Evolutionary conservation across 2,329 filamentous ascomycete genomes (phyloP).

Genomic region (Botrytis galanthina): DNA sequence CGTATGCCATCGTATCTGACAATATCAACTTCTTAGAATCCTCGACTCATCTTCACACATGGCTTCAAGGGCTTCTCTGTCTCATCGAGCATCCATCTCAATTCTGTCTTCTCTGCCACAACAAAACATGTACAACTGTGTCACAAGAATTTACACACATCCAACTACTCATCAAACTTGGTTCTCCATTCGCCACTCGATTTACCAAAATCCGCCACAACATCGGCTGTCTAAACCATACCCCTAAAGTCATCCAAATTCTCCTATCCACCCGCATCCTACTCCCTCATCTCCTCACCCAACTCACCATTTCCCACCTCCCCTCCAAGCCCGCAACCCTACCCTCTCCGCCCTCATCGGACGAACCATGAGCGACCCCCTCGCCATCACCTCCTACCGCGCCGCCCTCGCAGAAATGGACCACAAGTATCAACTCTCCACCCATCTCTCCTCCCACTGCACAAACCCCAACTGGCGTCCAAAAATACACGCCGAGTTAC

Average conservation of each 20-base stretch:
- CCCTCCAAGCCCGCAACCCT: background rate
- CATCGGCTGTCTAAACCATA: background rate
- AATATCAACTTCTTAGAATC: background rate
- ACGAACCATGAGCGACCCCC: background rate
- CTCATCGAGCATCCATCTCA: background rate
- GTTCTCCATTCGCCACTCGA: background rate
- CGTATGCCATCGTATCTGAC: background rate
- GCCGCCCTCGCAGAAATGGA: slow-evolving; percentile 69
- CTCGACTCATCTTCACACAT: background rate
- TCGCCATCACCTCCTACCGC: slow-evolving; percentile 86
- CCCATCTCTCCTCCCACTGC: slow-evolving; percentile 35
- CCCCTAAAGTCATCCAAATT: background rate
- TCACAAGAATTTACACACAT: background rate
- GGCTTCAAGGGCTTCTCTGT: background rate
- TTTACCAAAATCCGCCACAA: background rate
- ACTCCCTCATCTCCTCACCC: background rate
- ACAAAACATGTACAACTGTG: background rate
- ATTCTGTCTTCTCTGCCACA: background rate
- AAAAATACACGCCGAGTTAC: background rate
- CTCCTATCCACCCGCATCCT: background rate
- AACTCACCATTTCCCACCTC: background rate
- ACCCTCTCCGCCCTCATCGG: background rate
- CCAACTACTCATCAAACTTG: background rate
- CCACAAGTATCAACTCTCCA: slow-evolving; percentile 10
- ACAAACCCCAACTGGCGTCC: slow-evolving; percentile 32